These are phyloP conservation scores for Antrodiella citrinella DNA, from an alignment of 768 basidiomycete species.

Conservation along the genomic window DNA sequence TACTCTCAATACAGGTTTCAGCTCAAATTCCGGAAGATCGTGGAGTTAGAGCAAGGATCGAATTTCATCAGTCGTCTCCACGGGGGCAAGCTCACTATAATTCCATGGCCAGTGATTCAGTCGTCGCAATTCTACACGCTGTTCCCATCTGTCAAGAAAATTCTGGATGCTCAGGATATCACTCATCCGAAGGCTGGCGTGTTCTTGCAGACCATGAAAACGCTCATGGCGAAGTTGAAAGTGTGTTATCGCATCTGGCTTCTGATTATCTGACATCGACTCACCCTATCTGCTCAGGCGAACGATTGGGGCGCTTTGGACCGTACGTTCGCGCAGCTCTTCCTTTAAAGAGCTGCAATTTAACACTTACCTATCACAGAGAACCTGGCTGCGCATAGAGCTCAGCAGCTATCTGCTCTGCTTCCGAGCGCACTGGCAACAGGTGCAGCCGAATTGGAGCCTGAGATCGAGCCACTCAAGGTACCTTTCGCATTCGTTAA, in stretches of 20 bases:
- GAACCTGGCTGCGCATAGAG: constrained; percentile 21
- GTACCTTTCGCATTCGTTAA: constrained; percentile 21
- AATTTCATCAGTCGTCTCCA: constrained; percentile 60
- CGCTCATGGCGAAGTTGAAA: constrained; percentile 62
- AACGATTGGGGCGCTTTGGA: constrained; percentile 62
- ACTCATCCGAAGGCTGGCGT: constrained; percentile 45
- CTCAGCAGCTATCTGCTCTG: constrained; percentile 30
- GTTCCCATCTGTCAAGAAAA: constrained; percentile 39
- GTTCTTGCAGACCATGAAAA: constrained; percentile 51
- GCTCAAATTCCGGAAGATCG: constrained; percentile 53
- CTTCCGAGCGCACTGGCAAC: constrained; percentile 41
- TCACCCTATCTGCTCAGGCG: no score
- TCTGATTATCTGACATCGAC: neutral
- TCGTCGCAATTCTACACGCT: constrained; percentile 51
- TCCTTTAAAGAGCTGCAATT: neutral
- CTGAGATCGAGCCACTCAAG: constrained; percentile 42
- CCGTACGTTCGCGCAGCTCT: constrained; percentile 32
- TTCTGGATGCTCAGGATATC: constrained; percentile 38
- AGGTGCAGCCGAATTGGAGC: constrained; percentile 38
- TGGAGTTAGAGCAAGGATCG: constrained; percentile 48
- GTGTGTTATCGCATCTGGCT: no score
- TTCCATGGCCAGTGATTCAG: constrained; percentile 65
- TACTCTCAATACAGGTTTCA: no score
- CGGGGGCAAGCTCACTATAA: constrained; percentile 43
- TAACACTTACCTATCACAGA: constrained; percentile 12